Percentiles rank a stretch among this genome's conserved stretches.
These are phyloP conservation scores for Letharia lupina DNA, from an alignment of 495 filamentous ascomycete species.

Conservation along the genomic window DNA sequence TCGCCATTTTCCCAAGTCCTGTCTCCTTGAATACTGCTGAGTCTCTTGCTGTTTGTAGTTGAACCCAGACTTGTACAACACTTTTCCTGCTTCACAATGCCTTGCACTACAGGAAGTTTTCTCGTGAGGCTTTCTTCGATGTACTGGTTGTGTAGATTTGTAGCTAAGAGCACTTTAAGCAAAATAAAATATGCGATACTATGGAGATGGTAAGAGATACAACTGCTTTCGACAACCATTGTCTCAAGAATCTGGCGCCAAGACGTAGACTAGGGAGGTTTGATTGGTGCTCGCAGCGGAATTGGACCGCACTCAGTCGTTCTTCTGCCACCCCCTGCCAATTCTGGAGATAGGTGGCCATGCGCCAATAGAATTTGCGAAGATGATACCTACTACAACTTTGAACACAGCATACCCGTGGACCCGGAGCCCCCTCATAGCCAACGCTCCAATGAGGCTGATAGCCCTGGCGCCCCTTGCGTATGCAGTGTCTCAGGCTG, in stretches of 20 bases:
- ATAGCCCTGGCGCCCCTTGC: conserved; percentile 50
- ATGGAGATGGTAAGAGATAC: not conserved
- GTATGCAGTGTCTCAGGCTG: conserved; percentile 51
- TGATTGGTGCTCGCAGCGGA: not conserved
- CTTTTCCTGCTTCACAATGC: not conserved
- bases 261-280: not conserved
- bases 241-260: not conserved
- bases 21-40: not conserved
- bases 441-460: conserved; percentile 58
- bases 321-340: not conserved
- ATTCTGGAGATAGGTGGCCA: not conserved
- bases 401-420: conserved; percentile 40
- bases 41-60: not conserved
- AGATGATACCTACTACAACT: not conserved
- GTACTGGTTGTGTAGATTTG: no score
- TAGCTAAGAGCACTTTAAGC: not conserved
- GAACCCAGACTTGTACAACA: not conserved
- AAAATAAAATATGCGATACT: not conserved
- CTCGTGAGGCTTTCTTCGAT: no score
- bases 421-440: conserved; percentile 50
- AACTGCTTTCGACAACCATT: not conserved
- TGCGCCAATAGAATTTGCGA: not conserved
- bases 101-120: not conserved
- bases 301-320: not conserved
- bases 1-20: not conserved